These are phyloP conservation scores for Paracamarosporium sp. DNA, from an alignment of 2,329 filamentous ascomycete genomes.

Conservation along the genomic window DNA sequence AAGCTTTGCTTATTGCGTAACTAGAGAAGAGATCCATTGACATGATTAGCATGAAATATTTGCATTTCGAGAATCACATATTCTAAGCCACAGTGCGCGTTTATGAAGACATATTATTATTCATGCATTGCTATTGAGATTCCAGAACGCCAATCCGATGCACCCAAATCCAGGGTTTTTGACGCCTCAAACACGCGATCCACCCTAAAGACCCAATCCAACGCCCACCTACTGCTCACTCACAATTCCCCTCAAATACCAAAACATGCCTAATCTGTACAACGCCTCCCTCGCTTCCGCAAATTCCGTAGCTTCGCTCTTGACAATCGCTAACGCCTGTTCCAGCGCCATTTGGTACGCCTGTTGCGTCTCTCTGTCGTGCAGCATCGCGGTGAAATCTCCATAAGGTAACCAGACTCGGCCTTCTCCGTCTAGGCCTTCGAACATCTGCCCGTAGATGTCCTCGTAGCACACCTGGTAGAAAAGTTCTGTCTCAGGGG, in stretches of 20 bases:
- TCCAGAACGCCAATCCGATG: neutral
- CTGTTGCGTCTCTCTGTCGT: neutral
- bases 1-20: conserved; percentile 1
- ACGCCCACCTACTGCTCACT: neutral
- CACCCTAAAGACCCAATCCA: no score
- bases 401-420: neutral
- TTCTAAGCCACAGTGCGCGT: neutral
- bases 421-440: neutral
- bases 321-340: conserved; percentile 1
- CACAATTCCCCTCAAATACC: neutral
- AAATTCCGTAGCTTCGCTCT: neutral
- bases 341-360: conserved; percentile 1
- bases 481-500: conserved; percentile 4
- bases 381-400: neutral
- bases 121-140: neutral
- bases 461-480: conserved; percentile 6
- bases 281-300: conserved; percentile 1
- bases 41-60: conserved; percentile 3
- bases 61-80: neutral
- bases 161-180: neutral
- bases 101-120: neutral
- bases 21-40: conserved; percentile 1
- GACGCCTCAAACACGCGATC: no score
- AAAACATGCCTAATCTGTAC: conserved; percentile 7
- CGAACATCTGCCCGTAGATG: conserved; percentile 3